phyloP scores from a whole-genome alignment of 2,329 filamentous ascomycete genomes.

The Exophiala xenobiotica region DNA sequence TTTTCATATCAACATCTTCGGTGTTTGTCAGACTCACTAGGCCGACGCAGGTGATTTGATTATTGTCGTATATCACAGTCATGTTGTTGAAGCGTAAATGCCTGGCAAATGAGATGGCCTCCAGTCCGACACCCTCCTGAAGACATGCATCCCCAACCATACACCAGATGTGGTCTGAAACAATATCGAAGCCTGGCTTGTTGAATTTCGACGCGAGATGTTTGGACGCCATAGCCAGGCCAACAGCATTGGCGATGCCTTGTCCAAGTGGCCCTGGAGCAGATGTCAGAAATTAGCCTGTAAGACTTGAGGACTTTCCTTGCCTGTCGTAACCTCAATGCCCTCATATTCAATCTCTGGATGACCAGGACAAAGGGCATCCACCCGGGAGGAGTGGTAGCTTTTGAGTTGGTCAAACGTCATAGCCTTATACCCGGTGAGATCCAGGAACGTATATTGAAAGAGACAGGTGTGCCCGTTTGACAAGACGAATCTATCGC shows the following conservation, averaged over 20 bases:
- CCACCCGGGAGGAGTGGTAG: slow-evolving; percentile 51
- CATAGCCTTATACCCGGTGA: slow-evolving; percentile 56
- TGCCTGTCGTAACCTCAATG: slow-evolving; percentile 55
- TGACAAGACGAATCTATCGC: slow-evolving; percentile 62
- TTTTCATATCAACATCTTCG: slow-evolving; percentile 59
- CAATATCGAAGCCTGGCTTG: slow-evolving; percentile 46
- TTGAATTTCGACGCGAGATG: slow-evolving; percentile 55
- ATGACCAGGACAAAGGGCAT: slow-evolving; percentile 56
- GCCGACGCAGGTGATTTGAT: slow-evolving; percentile 61
- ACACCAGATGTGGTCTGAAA: slow-evolving; percentile 54
- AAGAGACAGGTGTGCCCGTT: slow-evolving; percentile 60
- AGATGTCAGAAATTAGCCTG: not conserved
- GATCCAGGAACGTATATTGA: slow-evolving; percentile 55
- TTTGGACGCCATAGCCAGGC: slow-evolving; percentile 58
- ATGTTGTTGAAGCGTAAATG: slow-evolving; percentile 58
- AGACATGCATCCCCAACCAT: slow-evolving; percentile 61
- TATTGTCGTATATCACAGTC: slow-evolving; percentile 61
- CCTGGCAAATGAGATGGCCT: slow-evolving; percentile 58
- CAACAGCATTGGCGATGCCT: slow-evolving; percentile 59
- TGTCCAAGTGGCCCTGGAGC: slow-evolving; percentile 57
- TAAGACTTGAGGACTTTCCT: not conserved
- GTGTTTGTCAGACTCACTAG: slow-evolving; percentile 55
- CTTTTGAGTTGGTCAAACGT: slow-evolving; percentile 58
- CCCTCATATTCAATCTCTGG: slow-evolving; percentile 53
- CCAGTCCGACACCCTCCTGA: slow-evolving; percentile 58